Conservation (phyloP, 1,284 basidiomycete genomes). For the Schizopora paradoxa region DNA sequence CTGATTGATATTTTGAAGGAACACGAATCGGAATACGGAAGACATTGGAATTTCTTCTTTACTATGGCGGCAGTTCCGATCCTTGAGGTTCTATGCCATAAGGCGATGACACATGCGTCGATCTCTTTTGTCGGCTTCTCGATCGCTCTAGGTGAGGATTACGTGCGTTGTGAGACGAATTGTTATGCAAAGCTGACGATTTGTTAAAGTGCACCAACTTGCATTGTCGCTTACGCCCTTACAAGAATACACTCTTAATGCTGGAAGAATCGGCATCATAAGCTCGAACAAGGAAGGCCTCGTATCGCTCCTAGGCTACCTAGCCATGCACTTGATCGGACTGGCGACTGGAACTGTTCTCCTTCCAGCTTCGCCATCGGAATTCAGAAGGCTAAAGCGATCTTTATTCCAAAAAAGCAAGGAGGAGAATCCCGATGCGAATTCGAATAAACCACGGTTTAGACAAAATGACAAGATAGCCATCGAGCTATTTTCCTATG, state of each 20-base stretch:
- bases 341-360: slow-evolving; percentile 78
- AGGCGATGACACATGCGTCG: slow-evolving; percentile 51
- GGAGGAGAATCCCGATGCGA: slow-evolving; percentile 1
- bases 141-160: slow-evolving; percentile 56
- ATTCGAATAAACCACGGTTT: slow-evolving; percentile 19
- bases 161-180: not conserved
- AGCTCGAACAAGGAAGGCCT: slow-evolving; percentile 93
- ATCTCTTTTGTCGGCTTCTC: slow-evolving; percentile 62
- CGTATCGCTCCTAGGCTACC: slow-evolving; percentile 81
- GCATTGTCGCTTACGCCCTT: slow-evolving; percentile 52
- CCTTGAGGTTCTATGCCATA: slow-evolving; percentile 66
- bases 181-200: not conserved
- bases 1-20: slow-evolving; percentile 49
- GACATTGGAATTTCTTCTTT: slow-evolving; percentile 99
- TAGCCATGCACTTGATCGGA: slow-evolving; percentile 86
- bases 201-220: slow-evolving; percentile 60
- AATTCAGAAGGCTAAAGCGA: slow-evolving; percentile 50
- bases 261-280: slow-evolving; percentile 57
- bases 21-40: slow-evolving; percentile 94
- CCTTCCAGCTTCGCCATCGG: slow-evolving; percentile 71
- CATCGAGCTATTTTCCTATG: slow-evolving; percentile 73
- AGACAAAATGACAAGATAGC: slow-evolving; percentile 66
- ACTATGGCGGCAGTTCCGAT: slow-evolving; percentile 83
- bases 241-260: slow-evolving; percentile 59
- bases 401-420: not conserved